Evolutionary conservation across 1,284 basidiomycete genomes (phyloP), one percentile per base, ranked within the genome.

Genomic region (Melanopsichium pennsylvanicum): DNA sequence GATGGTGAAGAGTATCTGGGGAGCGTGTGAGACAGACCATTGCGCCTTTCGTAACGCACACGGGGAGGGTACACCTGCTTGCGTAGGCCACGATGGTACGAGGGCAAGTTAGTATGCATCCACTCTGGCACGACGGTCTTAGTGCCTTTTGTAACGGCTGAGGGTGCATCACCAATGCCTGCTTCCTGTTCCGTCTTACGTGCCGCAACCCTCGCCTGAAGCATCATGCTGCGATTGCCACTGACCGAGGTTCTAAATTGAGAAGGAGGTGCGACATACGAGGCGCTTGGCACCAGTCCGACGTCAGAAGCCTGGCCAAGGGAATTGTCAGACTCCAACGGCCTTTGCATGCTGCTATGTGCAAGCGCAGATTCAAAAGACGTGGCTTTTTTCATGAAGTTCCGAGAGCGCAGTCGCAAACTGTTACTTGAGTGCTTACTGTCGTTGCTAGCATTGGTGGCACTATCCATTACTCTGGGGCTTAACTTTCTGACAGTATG

Each of bases 11-110:
- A 10, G 29, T 29, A 22, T 16, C 29, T 26, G 2, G 13, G 10
- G n/a, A 19, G 15, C 8, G 27, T 15, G 10, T 31, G 33, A 8
- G 27, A 16, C 12, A 18, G 10, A 12, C 16, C 21, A 19, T 22
- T 27, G 12, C 19, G 33, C 9, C 41, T 11, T n/a, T 18, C 26
- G n/a, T 63, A 63, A 31, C 44, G 44, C 3, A 63, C 60, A 1
- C 60, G 60, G 12, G 60, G 60, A 0, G 60, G 60, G n/a, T 57
- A 57, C 18, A 35, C 26, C 15, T 52, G 52, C 48, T 63, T 63
- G 25, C 60, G 60, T 15, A 63, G 42, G 26, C 32, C 29, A n/a
- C 60, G 60, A 34, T 57, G 52, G 19, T 63, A 57, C 9, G 31
- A 34, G 5, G 60, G 60, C 25, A 57, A 38, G 19, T 13, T 26